Base-by-base conservation (phyloP, 345 rosid species). In the Atalantia buxifolia region DNA sequence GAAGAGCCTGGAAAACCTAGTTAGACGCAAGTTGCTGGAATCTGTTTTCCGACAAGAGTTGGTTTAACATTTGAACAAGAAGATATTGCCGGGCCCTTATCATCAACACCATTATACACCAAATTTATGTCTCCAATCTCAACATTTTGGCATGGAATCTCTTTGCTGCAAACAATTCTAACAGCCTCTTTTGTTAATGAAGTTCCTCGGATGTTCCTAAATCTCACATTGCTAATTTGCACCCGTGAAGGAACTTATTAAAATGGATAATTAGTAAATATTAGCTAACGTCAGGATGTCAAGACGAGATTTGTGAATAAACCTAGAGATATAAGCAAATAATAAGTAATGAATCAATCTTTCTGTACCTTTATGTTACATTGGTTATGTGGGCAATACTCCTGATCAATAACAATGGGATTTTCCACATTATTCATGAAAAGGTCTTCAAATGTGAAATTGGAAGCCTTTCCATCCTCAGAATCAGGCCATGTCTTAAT, bases 331-430 rank as follows among this genome's bases (percentile, higher is more conserved):
- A 40, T 40, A 40, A 40, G 48, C 48, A 40, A 40, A 40, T 40
- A 40, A 40, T 40, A 1, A 40, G 48, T 40, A 9, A 9, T 40
- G 48, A 9, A 12, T 8, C 13, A 66, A 7, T 25, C 4, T 53
- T 31, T 6, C 33, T 21, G 8, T 5, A 56, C 63, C 76, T 36
- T 60, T 36, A 21, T 27, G 55, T 60, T 38, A 61, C 77, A 74
- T 0, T 19, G 6, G 38, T 38, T 74, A 40, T 40, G 19, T 6
- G 56, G 66, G 25, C 77, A 74, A 2, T 74, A 40, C 9, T 64
- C 25, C 25, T 74, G 59, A 62, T 74, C 77, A 24, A 74, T 74
- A 27, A 74, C 36, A 2, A 74, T 74, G 14, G 69, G 69, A n/a
- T n/a, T 36, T 45, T 45, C 77, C 55, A 48, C 55, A 40, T 42